These are phyloP conservation scores for Metschnikowia vanudenii DNA, from an alignment of 805 yeast species.

Conservation along the genomic window DNA sequence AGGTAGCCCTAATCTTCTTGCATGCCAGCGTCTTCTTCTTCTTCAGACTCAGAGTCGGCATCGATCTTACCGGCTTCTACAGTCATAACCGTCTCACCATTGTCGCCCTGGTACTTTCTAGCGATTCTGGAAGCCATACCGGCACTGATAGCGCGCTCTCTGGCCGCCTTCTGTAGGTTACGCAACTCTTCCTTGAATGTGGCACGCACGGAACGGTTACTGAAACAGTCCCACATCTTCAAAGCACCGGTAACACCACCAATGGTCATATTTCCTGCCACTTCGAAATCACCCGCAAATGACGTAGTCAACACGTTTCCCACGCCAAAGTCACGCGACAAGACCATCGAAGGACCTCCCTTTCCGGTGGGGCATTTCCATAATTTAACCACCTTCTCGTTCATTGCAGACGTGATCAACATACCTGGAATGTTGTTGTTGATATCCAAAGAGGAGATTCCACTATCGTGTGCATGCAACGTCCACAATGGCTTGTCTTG, in stretches of 20 bases:
- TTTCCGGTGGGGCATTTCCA: constrained; percentile 68
- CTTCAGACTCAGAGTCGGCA: constrained; percentile 61
- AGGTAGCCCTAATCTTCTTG: constrained; percentile 8
- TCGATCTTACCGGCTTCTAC: constrained; percentile 58
- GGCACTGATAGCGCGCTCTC: constrained; percentile 49
- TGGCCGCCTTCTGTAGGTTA: constrained; percentile 54
- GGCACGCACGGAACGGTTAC: constrained; percentile 74
- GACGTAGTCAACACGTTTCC: constrained; percentile 84
- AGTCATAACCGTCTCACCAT: constrained; percentile 55
- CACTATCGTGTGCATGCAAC: constrained; percentile 94
- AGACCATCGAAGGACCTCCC: constrained; percentile 76
- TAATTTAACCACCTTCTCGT: constrained; percentile 79
- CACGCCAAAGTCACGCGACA: constrained; percentile 88
- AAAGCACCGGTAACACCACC: constrained; percentile 86
- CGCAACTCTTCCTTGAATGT: constrained; percentile 61
- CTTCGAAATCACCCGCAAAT: constrained; percentile 86
- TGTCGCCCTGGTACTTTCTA: constrained; percentile 58
- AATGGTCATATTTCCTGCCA: constrained; percentile 75
- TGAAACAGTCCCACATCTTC: constrained; percentile 90
- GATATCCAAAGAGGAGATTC: constrained; percentile 76
- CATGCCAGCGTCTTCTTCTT: constrained; percentile 41
- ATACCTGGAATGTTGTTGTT: constrained; percentile 68
- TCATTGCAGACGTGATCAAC: constrained; percentile 86
- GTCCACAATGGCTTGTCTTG: constrained; percentile 83
- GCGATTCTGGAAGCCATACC: constrained; percentile 74